Evolutionary conservation across 2,329 filamentous ascomycete species (phyloP).

Genomic region (Ophiosphaerella korrae): DNA sequence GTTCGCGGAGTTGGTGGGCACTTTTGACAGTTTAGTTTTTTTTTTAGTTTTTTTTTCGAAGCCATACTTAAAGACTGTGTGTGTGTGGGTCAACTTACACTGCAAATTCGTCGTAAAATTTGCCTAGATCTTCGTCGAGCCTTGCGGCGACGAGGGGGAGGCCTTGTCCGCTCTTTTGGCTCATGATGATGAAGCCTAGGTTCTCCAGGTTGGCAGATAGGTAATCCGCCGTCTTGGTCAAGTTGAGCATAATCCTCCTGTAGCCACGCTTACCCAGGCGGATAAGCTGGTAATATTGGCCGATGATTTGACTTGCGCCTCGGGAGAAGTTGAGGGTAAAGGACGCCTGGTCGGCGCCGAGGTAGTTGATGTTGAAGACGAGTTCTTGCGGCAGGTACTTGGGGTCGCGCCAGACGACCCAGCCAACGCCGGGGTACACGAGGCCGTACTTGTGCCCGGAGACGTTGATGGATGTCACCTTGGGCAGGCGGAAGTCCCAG

Average conservation of each 20-base stretch:
- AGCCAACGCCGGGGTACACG: slow-evolving; percentile 87
- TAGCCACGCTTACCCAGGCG: slow-evolving; percentile 92
- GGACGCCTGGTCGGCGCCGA: slow-evolving; percentile 91
- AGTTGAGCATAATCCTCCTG: slow-evolving; percentile 89
- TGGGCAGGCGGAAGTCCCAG: slow-evolving; percentile 91
- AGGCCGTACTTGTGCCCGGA: slow-evolving; percentile 87
- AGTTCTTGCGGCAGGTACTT: slow-evolving; percentile 75
- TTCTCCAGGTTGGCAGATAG: slow-evolving; percentile 73
- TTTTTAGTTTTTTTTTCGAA: too few relatives aligned
- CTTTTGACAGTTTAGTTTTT: slow-evolving; percentile 10
- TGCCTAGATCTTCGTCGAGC: slow-evolving; percentile 62
- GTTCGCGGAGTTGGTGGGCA: slow-evolving; percentile 82
- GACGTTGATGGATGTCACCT: slow-evolving; percentile 91
- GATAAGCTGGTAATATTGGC: slow-evolving; percentile 97
- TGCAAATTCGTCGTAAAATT: slow-evolving; percentile 61
- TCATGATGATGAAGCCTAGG: slow-evolving; percentile 88
- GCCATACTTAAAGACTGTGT: too few relatives aligned
- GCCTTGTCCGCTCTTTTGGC: slow-evolving; percentile 74
- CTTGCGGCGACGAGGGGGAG: slow-evolving; percentile 91
- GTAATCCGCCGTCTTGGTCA: slow-evolving; percentile 89
- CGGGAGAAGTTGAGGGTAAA: slow-evolving; percentile 99
- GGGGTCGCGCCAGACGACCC: slow-evolving; percentile 86
- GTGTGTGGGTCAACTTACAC: slow-evolving; percentile 53
- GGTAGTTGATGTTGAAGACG: slow-evolving; percentile 99
- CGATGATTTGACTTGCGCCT: slow-evolving; percentile 91